A percentile compares a stretch with the other conserved stretches of the same genome.
phyloP scores from a whole-genome alignment of 2,329 filamentous ascomycete species.

The Phialophora expanda region DNA sequence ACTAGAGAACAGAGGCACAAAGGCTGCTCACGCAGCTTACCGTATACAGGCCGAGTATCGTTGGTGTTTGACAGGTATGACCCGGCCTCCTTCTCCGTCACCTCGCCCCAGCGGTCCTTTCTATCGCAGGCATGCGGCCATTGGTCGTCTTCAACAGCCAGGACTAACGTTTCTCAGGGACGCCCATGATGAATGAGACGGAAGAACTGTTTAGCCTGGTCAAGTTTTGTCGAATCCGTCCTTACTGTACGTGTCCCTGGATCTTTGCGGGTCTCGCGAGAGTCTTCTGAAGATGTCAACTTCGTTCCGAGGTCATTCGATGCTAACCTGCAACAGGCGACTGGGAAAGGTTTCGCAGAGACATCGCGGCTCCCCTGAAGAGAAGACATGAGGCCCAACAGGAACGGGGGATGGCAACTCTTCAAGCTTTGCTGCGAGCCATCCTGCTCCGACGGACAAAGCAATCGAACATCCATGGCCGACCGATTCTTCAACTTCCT shows the following conservation, averaged over 20 bases:
- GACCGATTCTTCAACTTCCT: slow-evolving; percentile 73
- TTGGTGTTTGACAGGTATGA: slow-evolving; percentile 69
- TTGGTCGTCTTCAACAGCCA: background rate
- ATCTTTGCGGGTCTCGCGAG: background rate
- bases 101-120: background rate
- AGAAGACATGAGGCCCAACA: slow-evolving; percentile 46
- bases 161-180: slow-evolving; percentile 50
- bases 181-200: slow-evolving; percentile 87
- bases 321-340: slow-evolving; percentile 41
- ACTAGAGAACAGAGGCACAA: slow-evolving; percentile 68
- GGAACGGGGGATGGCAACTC: slow-evolving; percentile 66
- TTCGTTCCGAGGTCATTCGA: background rate
- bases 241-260: slow-evolving; percentile 60
- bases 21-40: slow-evolving; percentile 65
- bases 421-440: slow-evolving; percentile 77
- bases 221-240: slow-evolving; percentile 75
- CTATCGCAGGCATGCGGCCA: too few species aligned
- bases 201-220: slow-evolving; percentile 78
- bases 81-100: background rate
- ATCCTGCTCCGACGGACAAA: slow-evolving; percentile 85
- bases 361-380: slow-evolving; percentile 60
- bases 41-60: slow-evolving; percentile 65
- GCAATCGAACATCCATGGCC: slow-evolving; percentile 75
- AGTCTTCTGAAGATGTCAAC: background rate
- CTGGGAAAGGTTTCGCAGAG: slow-evolving; percentile 64